phyloP scores from a whole-genome alignment of 2,329 filamentous ascomycete genomes.

The Botrytis hyacinthi region DNA sequence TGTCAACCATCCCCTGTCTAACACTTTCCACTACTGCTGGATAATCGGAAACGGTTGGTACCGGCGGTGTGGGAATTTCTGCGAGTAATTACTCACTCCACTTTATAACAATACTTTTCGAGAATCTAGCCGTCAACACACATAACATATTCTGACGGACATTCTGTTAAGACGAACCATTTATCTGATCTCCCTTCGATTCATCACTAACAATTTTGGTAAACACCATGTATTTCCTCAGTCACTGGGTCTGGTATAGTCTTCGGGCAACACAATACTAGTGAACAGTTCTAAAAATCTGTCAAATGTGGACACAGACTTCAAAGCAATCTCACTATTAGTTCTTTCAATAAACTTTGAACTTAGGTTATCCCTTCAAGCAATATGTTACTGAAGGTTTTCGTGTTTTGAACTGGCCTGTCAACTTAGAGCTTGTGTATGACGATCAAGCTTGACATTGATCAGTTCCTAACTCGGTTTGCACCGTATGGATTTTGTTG shows the following conservation, averaged over 20 bases:
- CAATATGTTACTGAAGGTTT: not conserved
- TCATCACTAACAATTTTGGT: too few species aligned
- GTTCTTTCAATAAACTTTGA: not conserved
- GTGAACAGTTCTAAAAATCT: not conserved
- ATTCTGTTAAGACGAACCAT: too few species aligned
- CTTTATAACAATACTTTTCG: not conserved
- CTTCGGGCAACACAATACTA: not conserved
- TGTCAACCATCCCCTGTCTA: not conserved
- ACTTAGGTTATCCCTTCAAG: not conserved
- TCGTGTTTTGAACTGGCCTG: not conserved
- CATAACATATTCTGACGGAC: not conserved
- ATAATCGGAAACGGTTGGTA: not conserved
- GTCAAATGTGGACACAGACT: slow-evolving; percentile 9
- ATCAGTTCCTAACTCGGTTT: not conserved
- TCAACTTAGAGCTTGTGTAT: not conserved
- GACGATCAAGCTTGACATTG: not conserved
- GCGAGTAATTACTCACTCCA: not conserved
- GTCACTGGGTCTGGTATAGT: not conserved
- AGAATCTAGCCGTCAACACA: not conserved
- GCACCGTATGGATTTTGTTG: not conserved
- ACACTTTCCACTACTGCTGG: not conserved
- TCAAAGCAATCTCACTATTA: not conserved
- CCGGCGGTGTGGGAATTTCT: not conserved
- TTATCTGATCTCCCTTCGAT: not conserved
- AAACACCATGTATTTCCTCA: not conserved